Conservation (phyloP, 2,329 filamentous ascomycete species). For the Plectosphaerella plurivora region DNA sequence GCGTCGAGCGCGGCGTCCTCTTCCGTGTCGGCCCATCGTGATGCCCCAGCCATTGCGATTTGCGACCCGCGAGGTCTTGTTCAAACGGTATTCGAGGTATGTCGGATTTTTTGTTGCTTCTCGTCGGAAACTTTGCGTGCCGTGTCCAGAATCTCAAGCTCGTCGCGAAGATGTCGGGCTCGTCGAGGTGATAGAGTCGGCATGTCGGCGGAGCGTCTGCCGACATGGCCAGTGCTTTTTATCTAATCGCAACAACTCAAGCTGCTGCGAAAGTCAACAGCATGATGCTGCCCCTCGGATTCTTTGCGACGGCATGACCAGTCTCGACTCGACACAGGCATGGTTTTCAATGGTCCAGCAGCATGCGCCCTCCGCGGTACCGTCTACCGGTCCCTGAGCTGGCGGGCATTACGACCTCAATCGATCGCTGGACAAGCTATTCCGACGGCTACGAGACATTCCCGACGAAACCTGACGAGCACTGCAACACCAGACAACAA, state of each 20-base stretch:
- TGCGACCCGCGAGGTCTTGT: constrained; percentile 2
- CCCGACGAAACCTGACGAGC: neutral
- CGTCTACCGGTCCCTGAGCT: neutral
- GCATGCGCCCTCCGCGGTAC: neutral
- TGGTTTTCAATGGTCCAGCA: neutral
- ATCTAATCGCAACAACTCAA: neutral
- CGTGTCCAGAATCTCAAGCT: neutral
- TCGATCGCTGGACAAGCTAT: neutral
- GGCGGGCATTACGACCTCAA: neutral
- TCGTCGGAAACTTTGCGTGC: too few species aligned
- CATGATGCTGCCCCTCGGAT: neutral
- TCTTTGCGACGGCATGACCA: neutral
- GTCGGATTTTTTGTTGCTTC: too few species aligned
- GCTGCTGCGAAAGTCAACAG: neutral
- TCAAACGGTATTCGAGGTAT: too few species aligned
- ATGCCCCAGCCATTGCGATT: constrained; percentile 50
- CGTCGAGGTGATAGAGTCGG: neutral
- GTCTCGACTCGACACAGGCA: neutral
- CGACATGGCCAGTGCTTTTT: neutral
- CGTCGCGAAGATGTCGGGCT: neutral
- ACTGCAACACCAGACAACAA: constrained; percentile 5
- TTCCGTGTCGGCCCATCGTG: constrained; percentile 80
- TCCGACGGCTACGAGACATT: neutral
- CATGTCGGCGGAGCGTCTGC: neutral
- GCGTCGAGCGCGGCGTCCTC: constrained; percentile 73